phyloP scores from a whole-genome alignment of 2,329 filamentous ascomycete genomes.

The Sporothrix brasiliensis region DNA sequence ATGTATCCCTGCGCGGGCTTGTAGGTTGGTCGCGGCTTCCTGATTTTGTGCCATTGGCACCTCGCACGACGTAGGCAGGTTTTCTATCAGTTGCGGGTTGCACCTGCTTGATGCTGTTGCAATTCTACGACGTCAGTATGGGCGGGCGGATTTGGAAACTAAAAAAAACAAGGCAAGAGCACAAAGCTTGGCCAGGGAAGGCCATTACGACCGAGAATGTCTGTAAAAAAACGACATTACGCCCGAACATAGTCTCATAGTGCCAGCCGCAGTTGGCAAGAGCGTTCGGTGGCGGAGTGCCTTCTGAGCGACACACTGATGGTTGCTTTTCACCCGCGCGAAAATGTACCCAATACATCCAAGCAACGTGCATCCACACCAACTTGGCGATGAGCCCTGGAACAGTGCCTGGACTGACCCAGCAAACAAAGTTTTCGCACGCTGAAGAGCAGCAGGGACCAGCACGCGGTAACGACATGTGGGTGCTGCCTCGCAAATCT shows the following conservation, averaged over 20 bases:
- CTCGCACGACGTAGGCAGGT: not conserved
- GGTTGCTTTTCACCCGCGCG: not conserved
- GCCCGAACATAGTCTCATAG: not conserved
- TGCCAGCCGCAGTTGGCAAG: not conserved
- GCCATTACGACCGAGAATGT: conserved; percentile 16
- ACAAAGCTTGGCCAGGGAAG: conserved; percentile 9
- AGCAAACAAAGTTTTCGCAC: conserved; percentile 22
- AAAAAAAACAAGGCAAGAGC: conserved; percentile 22
- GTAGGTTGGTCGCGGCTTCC: conserved; percentile 11
- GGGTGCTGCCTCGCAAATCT: conserved; percentile 4
- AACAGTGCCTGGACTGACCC: conserved; percentile 17
- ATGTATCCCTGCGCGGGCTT: conserved; percentile 15
- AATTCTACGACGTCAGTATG: conserved; percentile 3
- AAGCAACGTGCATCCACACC: not conserved
- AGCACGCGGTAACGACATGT: conserved; percentile 5
- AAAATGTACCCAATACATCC: conserved; percentile 7
- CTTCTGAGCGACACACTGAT: not conserved
- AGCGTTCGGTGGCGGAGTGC: not conserved
- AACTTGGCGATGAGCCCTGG: conserved; percentile 3
- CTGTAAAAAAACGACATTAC: not conserved
- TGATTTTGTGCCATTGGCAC: conserved; percentile 18
- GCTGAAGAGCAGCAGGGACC: conserved; percentile 18
- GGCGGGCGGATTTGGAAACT: not conserved
- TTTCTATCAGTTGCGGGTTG: not conserved
- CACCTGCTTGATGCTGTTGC: conserved; percentile 14